Evolutionary conservation across 352 stramenopile species (phyloP).

Genomic region (Halophytophthora batemanensis): DNA sequence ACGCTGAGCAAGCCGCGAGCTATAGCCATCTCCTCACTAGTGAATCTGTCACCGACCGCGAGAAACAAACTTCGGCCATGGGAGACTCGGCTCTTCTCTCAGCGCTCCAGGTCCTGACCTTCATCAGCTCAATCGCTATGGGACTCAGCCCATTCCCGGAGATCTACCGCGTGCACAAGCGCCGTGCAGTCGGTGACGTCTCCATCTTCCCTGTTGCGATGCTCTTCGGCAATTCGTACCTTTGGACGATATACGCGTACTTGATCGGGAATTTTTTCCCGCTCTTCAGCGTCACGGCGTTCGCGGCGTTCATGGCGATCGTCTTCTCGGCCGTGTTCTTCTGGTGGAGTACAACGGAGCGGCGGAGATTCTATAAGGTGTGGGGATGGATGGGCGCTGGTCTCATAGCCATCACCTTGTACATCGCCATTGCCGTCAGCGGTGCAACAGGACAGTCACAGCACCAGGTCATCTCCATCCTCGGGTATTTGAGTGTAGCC

Average conservation of each 20-base stretch:
- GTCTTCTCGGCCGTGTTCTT: constrained; percentile 17
- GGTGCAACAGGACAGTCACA: constrained; percentile 20
- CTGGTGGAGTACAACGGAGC: constrained; percentile 12
- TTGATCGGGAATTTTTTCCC: constrained; percentile 27
- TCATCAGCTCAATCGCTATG: constrained; percentile 3
- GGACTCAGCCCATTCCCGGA: constrained; percentile 1
- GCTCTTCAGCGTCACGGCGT: constrained; percentile 19
- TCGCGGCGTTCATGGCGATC: constrained; percentile 14
- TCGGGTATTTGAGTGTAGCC: constrained; percentile 23
- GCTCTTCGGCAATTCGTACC: background rate
- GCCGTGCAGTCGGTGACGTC: constrained; percentile 4
- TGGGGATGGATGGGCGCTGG: constrained; percentile 5
- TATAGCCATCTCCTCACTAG: too few relatives aligned
- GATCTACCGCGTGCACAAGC: constrained; percentile 10
- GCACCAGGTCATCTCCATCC: constrained; percentile 19
- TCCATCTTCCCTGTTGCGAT: constrained; percentile 1
- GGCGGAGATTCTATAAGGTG: constrained; percentile 14
- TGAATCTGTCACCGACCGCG: too few relatives aligned
- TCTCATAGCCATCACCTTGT: constrained; percentile 18
- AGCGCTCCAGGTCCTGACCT: background rate
- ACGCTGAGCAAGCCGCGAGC: too few relatives aligned
- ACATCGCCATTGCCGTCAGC: constrained; percentile 16
- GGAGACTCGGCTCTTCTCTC: background rate
- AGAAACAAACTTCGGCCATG: background rate
- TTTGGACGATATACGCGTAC: constrained; percentile 23